Evolutionary conservation across 345 rosid species (phyloP), one percentile per base, ranked within the genome.

Genomic region (Acer campestre): DNA sequence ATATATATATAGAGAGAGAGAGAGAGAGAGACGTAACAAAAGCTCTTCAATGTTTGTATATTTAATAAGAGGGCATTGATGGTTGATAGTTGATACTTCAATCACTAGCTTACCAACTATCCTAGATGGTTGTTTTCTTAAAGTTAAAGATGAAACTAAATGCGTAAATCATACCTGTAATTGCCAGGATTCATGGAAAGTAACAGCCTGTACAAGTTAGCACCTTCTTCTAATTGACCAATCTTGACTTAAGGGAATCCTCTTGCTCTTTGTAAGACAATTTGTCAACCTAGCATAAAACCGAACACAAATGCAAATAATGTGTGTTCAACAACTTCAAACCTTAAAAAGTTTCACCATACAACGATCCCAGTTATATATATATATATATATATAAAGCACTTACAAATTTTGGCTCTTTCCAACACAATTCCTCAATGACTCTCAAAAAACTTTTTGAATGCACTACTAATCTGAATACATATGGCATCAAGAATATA

Each of bases 121-220:
- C 13, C 35, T 42, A 61, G 10, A 85, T 67, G 11, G 55, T 31
- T 68, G 64, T 70, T 74, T 49, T 18, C 40, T 70, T 53, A 10
- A 46, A 25, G 11, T 12, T 61, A 11, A 56, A 12, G 2, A 63
- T 29, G 48, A 74, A 31, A 68, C 9, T 40, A 49, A 59, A 72
- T 27, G 68, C 68, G 35, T n/a, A 58, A 77, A 66, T 67, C 75
- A 68, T 79, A 94, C 99, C 98, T 90, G 86, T 97, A 97, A 79
- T 97, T 94, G 86, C 94, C 98, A 62, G 99, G 98, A 89, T 94
- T 97, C 87, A 94, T 85, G 61, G 89, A 85, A 75, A 97, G 98
- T 65, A 97, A 86, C 58, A 23, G 82, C 90, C 83, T 87, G 82
- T 90, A 93, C 82, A 92, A 79, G 77, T 89, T 88, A 76, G 81